Evolutionary conservation across 1,284 basidiomycete genomes (phyloP), one percentile per base, ranked within the genome.

Genomic region (Pholiota adiposa): DNA sequence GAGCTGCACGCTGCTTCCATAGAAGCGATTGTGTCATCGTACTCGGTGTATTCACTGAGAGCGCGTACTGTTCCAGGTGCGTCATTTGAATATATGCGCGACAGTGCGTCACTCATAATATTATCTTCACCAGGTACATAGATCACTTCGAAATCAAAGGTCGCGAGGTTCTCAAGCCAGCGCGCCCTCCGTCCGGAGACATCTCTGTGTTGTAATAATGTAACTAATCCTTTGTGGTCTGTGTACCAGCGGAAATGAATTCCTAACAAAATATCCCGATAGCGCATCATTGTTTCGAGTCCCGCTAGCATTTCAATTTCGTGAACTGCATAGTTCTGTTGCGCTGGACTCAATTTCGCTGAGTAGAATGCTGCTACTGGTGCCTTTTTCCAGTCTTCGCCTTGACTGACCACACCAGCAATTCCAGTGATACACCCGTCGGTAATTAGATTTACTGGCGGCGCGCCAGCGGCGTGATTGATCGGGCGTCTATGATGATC

Each of bases 231-330:
- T 21, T 76, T 74, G 33, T 81, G 76, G 50, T 81, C 77, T 0
- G 74, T 79, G 3, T 71, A 53, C 70, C 77, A 74, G 0, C 46
- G 57, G 23, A 81, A 79, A 0, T 58, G 41, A 0, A 50, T 53
- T 0, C 79, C 77, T 7, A 72, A 65, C 0, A 78, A 63, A 2
- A 75, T 65, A 52, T 75, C 64, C 0, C 63, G 18, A 48, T 75
- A 67, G 0, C 70, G 21, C 12, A 75, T 63, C 65, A 79, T 71
- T 1, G 76, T 67, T 53, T 77, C 72, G 0, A 78, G 61, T 1
- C 74, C 70, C 8, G 73, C 77, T 0, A 79, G 50, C 62, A 77
- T 65, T 51, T 79, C 75, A 18, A 72, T 72, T 50, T 78, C 73
- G 55, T 76, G 60, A 0, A 51, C 40, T 12, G 60, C n/a, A 16